phyloP scores from a whole-genome alignment of 2,329 filamentous ascomycete genomes.

The Periglandula ipomoeae region DNA sequence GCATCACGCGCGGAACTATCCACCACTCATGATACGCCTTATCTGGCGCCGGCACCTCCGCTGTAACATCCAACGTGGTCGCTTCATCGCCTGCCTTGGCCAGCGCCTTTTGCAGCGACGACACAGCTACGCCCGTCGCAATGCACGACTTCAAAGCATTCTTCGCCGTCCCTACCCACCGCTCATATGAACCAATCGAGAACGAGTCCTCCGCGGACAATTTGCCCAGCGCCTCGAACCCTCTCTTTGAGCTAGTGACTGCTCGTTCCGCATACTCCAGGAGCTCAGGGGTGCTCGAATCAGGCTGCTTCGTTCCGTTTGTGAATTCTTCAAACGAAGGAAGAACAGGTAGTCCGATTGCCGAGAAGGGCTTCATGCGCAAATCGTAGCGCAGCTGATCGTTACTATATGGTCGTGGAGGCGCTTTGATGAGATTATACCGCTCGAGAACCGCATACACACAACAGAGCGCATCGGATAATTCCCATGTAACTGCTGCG shows the following conservation, averaged over 20 bases:
- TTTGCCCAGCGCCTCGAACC: conserved; percentile 47
- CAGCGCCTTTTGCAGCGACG: conserved; percentile 48
- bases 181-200: conserved; percentile 45
- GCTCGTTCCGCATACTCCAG: conserved; percentile 37
- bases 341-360: conserved; percentile 57
- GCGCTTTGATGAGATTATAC: conserved; percentile 41
- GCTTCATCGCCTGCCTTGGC: conserved; percentile 19
- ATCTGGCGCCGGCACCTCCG: conserved; percentile 42
- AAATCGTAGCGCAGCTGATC: conserved; percentile 67
- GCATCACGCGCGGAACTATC: conserved; percentile 46
- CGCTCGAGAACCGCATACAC: conserved; percentile 61
- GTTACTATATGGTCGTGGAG: conserved; percentile 54
- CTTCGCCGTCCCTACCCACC: conserved; percentile 53
- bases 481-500: conserved; percentile 51
- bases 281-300: conserved; percentile 29
- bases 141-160: conserved; percentile 62
- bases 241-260: conserved; percentile 40
- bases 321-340: conserved; percentile 55
- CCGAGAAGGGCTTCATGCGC: conserved; percentile 75
- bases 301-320: conserved; percentile 30
- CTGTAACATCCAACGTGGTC: conserved; percentile 31
- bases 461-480: conserved; percentile 44
- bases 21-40: conserved; percentile 56
- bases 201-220: conserved; percentile 44
- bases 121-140: conserved; percentile 55